Evolutionary conservation across 768 basidiomycete genomes (phyloP), one percentile per base, ranked within the genome.

Genomic region (Lactarius evosmus): DNA sequence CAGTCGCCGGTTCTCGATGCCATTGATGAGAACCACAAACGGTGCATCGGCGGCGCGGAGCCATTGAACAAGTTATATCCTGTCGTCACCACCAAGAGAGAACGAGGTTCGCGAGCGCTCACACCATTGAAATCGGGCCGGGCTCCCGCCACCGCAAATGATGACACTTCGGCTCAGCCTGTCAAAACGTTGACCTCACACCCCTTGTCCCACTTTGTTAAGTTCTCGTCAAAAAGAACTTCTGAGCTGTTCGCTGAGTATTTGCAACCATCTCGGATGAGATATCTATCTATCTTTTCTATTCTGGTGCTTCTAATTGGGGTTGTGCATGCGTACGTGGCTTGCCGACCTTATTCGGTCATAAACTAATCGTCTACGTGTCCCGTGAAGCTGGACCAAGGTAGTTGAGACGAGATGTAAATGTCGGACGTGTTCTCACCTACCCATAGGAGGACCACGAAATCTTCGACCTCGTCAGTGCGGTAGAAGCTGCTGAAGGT

Each of bases 401-500:
- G 88, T 87, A 63, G 59, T 74, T 66, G 19, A 52, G 16, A 52
- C 44, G 19, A 33, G n/a, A n/a, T 29, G 22, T n/a, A 16, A 50
- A 49, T 2, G 56, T 49, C 2, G 19, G 54, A 38, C 19, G 0
- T 6, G 29, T n/a, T 7, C 17, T 34, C 6, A 38, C 4, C 12
- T 29, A 27, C 51, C 16, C 4, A 7, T 41, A 94, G 89, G 90
- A 95, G 76, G 95, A 98, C 77, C 84, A 97, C 79, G 95, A 98
- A 75, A 95, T 98, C 40, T 98, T 98, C 72, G 95, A 97, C 76
- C 82, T 97, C 16, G 94, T 96, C 63, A 83, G 84, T 66, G 90
- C 83, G 22, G 73, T 98, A 25, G 88, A 95, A 74, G 78, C 78
- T 3, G 78, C 91, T 2, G 95, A 97, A 79, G 94, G 94, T 80